Base-by-base conservation (phyloP, 148 eudicot genomes). In the Mesembryanthemum crystallinum region DNA sequence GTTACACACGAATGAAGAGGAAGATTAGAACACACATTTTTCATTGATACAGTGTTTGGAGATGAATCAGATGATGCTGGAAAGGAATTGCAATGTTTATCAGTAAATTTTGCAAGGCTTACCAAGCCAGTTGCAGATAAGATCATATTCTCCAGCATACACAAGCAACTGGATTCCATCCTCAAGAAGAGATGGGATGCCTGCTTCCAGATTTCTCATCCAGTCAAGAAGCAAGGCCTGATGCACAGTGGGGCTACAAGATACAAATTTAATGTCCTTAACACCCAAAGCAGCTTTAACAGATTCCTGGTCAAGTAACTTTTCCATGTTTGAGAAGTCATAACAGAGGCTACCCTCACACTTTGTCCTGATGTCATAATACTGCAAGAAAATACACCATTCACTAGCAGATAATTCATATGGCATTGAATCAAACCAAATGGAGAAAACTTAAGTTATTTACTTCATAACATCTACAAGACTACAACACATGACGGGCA, bases 41-140 rank as follows among this genome's bases (percentile, higher is more conserved):
- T 61, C 23, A 49, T 15, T 10, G 2, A 49, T 29, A 24, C 9
- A 61, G 47, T 71, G 55, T 57, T 24, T 23, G 21, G 37, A 72
- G 20, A 55, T 17, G 33, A 55, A 10, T 25, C 33, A 72, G 20
- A 55, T 17, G 33, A 55, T 17, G 33, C 33, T 29, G 27, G 45
- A 27, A 15, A 23, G 13, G 14, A 13, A 62, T 25, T 27, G 30
- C 27, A 39, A 69, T 66, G 69, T 74, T 2, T 32, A 29, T 35
- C 7, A 25, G 3, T 12, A 29, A 57, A 42, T 5, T 60, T 77
- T 32, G 33, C 64, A 59, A 35, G n/a, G 58, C 85, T 84, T 76
- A 89, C 98, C 98, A 69, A 93, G 98, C 98, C 98, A 93, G 68
- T 93, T 93, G 90, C 98, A 93, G 69, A 93, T 93, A 74, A 93